These are phyloP conservation scores for Crithidia thermophila DNA, from an alignment of 208 protist species.

Conservation along the genomic window DNA sequence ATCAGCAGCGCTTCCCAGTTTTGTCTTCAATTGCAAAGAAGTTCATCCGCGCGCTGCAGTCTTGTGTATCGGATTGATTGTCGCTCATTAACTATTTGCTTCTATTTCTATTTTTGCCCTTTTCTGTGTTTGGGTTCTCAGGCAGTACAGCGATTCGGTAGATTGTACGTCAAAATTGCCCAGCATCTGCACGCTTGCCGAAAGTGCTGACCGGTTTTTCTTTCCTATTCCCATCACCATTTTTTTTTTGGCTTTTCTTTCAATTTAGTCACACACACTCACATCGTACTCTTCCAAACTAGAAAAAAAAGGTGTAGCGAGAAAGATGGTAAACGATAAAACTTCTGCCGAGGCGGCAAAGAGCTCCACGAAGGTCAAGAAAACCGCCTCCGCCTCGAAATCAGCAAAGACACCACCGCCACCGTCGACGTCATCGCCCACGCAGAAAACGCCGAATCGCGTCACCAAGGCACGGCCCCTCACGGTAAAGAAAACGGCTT, in stretches of 20 bases:
- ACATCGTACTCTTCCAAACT: no score
- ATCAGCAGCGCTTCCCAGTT: neutral
- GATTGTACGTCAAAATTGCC: no score
- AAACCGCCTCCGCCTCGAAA: neutral
- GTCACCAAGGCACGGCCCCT: neutral
- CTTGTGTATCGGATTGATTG: neutral
- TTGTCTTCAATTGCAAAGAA: neutral
- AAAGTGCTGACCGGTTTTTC: no score
- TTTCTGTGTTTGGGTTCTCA: neutral
- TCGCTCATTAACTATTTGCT: slow-evolving; percentile 2
- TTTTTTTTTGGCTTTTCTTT: slow-evolving; percentile 1
- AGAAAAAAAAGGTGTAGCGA: no score
- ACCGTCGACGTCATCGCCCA: neutral
- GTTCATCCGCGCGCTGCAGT: no score
- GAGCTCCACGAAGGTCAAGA: no score
- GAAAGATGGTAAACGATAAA: neutral
- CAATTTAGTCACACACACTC: neutral
- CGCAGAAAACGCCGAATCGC: neutral
- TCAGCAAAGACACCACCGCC: neutral
- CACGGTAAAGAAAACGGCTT: neutral
- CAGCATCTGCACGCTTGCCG: no score
- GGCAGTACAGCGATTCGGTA: no score
- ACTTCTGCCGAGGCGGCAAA: neutral
- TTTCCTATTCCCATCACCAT: no score
- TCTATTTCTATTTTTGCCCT: neutral